phyloP scores from a whole-genome alignment of 2,329 filamentous ascomycete species.

The Aspergillus alliaceus region DNA sequence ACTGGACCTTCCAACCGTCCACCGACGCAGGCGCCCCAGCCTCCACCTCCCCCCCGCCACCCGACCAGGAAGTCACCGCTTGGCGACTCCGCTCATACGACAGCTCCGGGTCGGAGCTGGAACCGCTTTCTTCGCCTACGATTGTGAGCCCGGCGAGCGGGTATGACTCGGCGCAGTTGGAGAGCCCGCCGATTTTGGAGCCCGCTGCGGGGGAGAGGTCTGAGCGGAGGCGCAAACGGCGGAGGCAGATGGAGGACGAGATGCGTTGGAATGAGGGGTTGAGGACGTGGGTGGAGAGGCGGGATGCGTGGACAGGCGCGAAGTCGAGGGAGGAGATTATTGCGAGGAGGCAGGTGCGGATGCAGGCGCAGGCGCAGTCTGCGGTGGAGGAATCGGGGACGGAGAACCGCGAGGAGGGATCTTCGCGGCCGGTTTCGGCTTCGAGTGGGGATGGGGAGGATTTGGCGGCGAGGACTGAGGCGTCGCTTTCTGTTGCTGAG shows the following conservation, averaged over 20 bases:
- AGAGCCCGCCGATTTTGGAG: conserved; percentile 23
- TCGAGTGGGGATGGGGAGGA: neutral
- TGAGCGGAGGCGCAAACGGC: conserved; percentile 57
- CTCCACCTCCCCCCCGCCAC: conserved; percentile 20
- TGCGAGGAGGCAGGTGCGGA: conserved; percentile 16
- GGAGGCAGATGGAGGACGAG: conserved; percentile 62
- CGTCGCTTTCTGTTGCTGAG: neutral
- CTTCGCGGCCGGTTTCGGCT: neutral
- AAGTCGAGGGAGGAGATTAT: conserved; percentile 28
- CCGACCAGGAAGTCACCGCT: conserved; percentile 30
- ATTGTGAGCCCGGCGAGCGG: neutral
- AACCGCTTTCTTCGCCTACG: conserved; percentile 22
- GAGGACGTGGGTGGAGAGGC: conserved; percentile 72
- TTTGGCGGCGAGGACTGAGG: neutral
- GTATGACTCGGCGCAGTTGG: conserved; percentile 7
- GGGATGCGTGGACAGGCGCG: conserved; percentile 85
- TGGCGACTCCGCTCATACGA: conserved; percentile 41
- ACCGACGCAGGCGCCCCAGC: conserved; percentile 18
- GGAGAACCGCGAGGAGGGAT: neutral
- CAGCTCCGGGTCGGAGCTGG: conserved; percentile 38
- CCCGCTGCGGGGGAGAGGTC: conserved; percentile 45
- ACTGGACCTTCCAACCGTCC: conserved; percentile 41
- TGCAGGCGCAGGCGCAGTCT: neutral
- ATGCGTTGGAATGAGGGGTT: conserved; percentile 78
- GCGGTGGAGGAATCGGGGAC: neutral